These are phyloP conservation scores for Colletotrichum zoysiae DNA, from an alignment of 2,329 filamentous ascomycete species.

Conservation along the genomic window DNA sequence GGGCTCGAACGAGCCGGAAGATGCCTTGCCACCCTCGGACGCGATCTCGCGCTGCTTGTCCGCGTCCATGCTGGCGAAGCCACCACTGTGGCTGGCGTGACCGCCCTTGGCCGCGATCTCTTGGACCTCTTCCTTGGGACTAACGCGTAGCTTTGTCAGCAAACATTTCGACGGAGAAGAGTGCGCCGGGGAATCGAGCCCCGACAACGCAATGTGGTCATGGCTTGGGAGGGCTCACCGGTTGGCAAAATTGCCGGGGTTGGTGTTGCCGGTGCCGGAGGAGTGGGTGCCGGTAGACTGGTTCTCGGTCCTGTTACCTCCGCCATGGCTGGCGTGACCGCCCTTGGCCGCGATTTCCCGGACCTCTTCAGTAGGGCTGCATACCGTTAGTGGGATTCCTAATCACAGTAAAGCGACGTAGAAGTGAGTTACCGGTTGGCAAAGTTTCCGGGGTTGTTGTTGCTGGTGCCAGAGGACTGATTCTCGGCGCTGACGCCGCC, in stretches of 20 bases:
- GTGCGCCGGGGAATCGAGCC: not conserved
- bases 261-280: constrained; percentile 10
- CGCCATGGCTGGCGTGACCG: constrained; percentile 53
- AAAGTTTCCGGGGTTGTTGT: constrained; percentile 42
- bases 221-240: constrained; percentile 23
- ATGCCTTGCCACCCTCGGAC: constrained; percentile 66
- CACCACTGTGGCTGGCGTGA: constrained; percentile 53
- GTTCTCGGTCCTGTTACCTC: constrained; percentile 43
- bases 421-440: constrained; percentile 50
- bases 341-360: constrained; percentile 56
- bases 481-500: constrained; percentile 44
- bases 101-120: constrained; percentile 58
- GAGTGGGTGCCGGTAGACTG: not conserved
- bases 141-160: constrained; percentile 30
- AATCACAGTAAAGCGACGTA: constrained; percentile 35
- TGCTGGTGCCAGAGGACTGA: not conserved
- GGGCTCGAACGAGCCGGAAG: constrained; percentile 65
- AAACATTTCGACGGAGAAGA: not conserved
- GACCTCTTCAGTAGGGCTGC: not conserved
- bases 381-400: not conserved
- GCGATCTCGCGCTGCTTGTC: constrained; percentile 66
- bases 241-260: constrained; percentile 44
- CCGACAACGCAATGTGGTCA: no score
- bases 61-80: constrained; percentile 57
- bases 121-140: constrained; percentile 58